Base-by-base conservation (phyloP, 164 flowering plant species). In the Aristolochia contorta region DNA sequence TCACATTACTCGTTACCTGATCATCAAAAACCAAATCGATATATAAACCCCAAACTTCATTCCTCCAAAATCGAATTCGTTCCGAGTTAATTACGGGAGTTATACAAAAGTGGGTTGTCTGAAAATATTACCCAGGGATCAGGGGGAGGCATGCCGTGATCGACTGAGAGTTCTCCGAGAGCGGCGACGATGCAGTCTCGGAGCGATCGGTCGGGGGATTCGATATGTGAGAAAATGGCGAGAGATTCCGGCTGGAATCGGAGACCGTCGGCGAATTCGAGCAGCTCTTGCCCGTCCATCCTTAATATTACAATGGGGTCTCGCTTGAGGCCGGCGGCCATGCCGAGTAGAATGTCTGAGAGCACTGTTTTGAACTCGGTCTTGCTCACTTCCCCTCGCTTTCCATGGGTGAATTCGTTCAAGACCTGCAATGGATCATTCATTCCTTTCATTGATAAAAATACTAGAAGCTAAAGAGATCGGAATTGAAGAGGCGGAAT, bases 281-380 rank as follows among this genome's bases (percentile, higher is more conserved):
- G 47, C 8, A 93, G 89, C 56, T 93, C 98, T 63, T 90, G 92
- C 9, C 98, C 97, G 41, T 93, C 97, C 10, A 93, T 87, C 19
- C 98, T 87, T 60, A 93, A 88, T 54, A 93, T 90, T 64, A 90
- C 92, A 54, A 90, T 76, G 7, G 98, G 96, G 60, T 88, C 97
- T 37, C 98, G 77, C 81, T 87, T 84, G 71, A 90, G 71, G 1
- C 98, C 98, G 0, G 91, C 77, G 20, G 97, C 96, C 97, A 93
- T 93, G 74, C 92, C 97, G 66, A 85, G 33, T 10, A 87, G 62
- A 69, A 86, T 71, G 66, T 87, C 94, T 48, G 90, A 93, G 0
- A 87, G 80, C 51, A 86, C 97, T 63, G 69, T 82, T 70, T 81
- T 82, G 61, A 90, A 87, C 73, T 83, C 86, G 10, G 68, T 74